Conservation (phyloP, 805 yeast genomes). For the Starmerella powellii region DNA sequence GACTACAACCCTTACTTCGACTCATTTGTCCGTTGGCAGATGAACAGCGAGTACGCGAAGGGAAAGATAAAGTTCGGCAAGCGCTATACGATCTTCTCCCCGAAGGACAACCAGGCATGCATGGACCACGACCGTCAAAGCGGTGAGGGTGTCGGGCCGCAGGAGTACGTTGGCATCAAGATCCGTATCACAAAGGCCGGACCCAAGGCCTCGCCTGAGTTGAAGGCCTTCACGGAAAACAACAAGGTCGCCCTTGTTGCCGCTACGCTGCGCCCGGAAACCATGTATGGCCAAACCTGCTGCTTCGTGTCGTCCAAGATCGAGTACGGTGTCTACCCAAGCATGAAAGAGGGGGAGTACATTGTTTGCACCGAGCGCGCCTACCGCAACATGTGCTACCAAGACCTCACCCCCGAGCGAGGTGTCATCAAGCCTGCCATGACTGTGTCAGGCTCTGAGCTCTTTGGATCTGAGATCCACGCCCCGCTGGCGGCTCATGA, state of each 20-base stretch:
- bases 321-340: slow-evolving; percentile 79
- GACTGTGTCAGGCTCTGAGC: slow-evolving; percentile 52
- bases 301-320: slow-evolving; percentile 96
- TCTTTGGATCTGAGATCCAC: slow-evolving; percentile 74
- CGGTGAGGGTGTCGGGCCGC: slow-evolving; percentile 95
- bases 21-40: slow-evolving; percentile 92
- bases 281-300: slow-evolving; percentile 97
- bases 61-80: slow-evolving; percentile 96
- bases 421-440: slow-evolving; percentile 58
- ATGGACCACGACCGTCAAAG: slow-evolving; percentile 97
- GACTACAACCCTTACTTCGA: slow-evolving; percentile 93
- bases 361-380: slow-evolving; percentile 89
- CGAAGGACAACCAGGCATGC: slow-evolving; percentile 97
- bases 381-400: slow-evolving; percentile 93
- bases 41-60: slow-evolving; percentile 68
- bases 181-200: slow-evolving; percentile 34
- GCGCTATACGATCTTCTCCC: slow-evolving; percentile 93
- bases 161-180: slow-evolving; percentile 90
- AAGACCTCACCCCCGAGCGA: slow-evolving; percentile 79
- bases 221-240: slow-evolving; percentile 34
- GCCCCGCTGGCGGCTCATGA: slow-evolving; percentile 70
- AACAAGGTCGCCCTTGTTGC: slow-evolving; percentile 79
- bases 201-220: slow-evolving; percentile 39
- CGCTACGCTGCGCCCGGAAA: slow-evolving; percentile 96
- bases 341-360: slow-evolving; percentile 56